Base-by-base conservation (phyloP, 179 eudicot genomes). In the Spergularia azorica region DNA sequence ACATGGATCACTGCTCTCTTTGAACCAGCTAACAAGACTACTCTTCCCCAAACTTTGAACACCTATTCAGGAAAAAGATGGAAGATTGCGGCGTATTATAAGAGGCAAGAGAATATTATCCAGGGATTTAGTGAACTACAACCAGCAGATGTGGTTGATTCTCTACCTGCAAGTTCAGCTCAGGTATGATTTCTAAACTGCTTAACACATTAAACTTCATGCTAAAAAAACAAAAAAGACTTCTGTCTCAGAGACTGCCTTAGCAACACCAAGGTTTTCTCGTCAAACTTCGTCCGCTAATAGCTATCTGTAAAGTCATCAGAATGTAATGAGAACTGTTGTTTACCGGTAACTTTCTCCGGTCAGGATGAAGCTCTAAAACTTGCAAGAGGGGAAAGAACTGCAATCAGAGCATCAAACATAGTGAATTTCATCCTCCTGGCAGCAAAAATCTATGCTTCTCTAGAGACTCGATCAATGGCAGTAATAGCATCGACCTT, bases 401-500 rank as follows among this genome's bases (percentile, higher is more conserved):
- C 32, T 38, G 75, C 75, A 41, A 72, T 72, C 75, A 72, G 52
- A 18, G 55, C 36, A 59, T 72, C 75, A 59, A 72, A 72, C 65
- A 4, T 59, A 58, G 75, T 66, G n/a, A 72, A 72, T 18, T 4
- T 72, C 38, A 12, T 72, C 11, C 75, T 72, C 39, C 66, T 72
- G 54, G 55, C 55, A 72, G 75, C 66, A 58, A 72, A 72, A 13
- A 39, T 72, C 32, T 72, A 72, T 58, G 75, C 75, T 39, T 72
- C 75, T 5, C 17, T 72, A 39, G 65, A 58, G 17, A 72, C 75
- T 59, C 64, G 75, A 59, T 72, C 75, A 16, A 72, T 72, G 75
- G 75, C 75, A 72, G 66, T 72, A 39, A 72, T 72, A 41, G 75
- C 75, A 41, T 72, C 75, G 18, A 72, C 75, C 65, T 58, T 72